Base-by-base conservation (phyloP, 192 early-diverging fungal genomes). In the Allomyces javanicus region DNA sequence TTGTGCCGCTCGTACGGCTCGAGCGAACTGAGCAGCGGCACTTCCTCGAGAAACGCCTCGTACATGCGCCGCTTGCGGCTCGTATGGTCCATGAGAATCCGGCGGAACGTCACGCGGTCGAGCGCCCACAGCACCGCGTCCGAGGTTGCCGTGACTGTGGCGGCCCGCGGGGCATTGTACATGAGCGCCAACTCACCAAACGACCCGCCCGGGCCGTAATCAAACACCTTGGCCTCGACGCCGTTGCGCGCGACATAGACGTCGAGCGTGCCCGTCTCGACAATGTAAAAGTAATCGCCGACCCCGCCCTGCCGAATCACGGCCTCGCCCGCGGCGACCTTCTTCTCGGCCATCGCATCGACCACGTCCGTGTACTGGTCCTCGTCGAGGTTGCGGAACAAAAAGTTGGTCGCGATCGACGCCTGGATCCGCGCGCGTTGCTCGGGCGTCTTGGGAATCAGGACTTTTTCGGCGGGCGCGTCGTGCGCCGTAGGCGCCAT, bases 181-280 rank as follows among this genome's bases (percentile, higher is more conserved):
- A 99, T 99, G 12, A 99, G 81, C 45, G 96, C 96, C 63, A 99
- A 81, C 77, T 99, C 94, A 66, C 96, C 96, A 88, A 99, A 99
- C 72, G 85, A 87, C 62, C 91, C 94, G 58, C 89, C 86, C 10
- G 88, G 78, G 9, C 75, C 87, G 69, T 93, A 95, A 61, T 81
- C 77, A 62, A 82, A 74, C 4, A 97, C 94, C 70, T 87, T 90
- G 62, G 78, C 75, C 9, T 76, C 79, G 19, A 81, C 75, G 67
- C 69, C 75, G 44, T 74, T 71, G 67, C 87, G 85, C 58, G 80
- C 73, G 21, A 97, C 89, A 80, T 85, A 93, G 33, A 93, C 87
- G 66, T 99, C 94, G 73, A 97, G 82, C 7, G 85, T 82, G 66
- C 96, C 96, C 33, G 78, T 81, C 76, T 99, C 94, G n/a, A 97